phyloP scores from a whole-genome alignment of 768 basidiomycete species.

The Termitomyces sp. region DNA sequence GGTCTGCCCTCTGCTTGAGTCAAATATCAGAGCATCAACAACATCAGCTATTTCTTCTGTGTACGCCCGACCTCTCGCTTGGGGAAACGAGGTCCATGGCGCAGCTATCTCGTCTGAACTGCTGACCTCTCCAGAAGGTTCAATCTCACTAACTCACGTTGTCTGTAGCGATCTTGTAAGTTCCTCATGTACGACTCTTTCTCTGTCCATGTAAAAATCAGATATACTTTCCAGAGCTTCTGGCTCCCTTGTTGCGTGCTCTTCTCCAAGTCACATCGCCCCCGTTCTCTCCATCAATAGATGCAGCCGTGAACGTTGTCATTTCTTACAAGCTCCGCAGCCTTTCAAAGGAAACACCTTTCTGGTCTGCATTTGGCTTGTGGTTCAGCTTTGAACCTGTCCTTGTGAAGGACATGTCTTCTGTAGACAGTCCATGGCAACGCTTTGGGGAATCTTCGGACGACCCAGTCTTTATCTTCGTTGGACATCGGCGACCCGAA shows the following conservation, averaged over 20 bases:
- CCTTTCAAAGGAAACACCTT: slow-evolving; percentile 64
- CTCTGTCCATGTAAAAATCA: slow-evolving; percentile 24
- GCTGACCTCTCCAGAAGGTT: slow-evolving; percentile 3
- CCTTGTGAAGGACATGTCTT: slow-evolving; percentile 26
- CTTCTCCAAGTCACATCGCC: slow-evolving; percentile 68
- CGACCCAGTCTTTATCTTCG: slow-evolving; percentile 57
- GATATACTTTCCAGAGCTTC: slow-evolving; percentile 85
- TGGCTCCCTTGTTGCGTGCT: slow-evolving; percentile 72
- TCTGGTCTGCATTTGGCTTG: slow-evolving; percentile 78
- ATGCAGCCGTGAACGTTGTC: slow-evolving; percentile 35
- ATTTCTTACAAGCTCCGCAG: slow-evolving; percentile 80
- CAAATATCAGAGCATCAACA: slow-evolving; percentile 26
- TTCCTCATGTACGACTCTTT: slow-evolving; percentile 10
- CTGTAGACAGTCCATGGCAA: slow-evolving; percentile 26
- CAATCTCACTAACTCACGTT: slow-evolving; percentile 51
- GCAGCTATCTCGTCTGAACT: slow-evolving; percentile 36
- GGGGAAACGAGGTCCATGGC: slow-evolving; percentile 58
- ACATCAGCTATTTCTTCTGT: slow-evolving; percentile 20
- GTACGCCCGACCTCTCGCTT: slow-evolving; percentile 57
- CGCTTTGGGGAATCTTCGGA: slow-evolving; percentile 39
- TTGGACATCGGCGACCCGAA: slow-evolving; percentile 51
- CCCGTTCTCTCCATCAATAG: slow-evolving; percentile 26
- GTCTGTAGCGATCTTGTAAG: slow-evolving; percentile 83
- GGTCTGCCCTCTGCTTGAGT: slow-evolving; percentile 45
- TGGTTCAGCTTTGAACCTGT: slow-evolving; percentile 71